Evolutionary conservation across 2,329 filamentous ascomycete species (phyloP).

Genomic region (Myriosclerotinia curreyana): DNA sequence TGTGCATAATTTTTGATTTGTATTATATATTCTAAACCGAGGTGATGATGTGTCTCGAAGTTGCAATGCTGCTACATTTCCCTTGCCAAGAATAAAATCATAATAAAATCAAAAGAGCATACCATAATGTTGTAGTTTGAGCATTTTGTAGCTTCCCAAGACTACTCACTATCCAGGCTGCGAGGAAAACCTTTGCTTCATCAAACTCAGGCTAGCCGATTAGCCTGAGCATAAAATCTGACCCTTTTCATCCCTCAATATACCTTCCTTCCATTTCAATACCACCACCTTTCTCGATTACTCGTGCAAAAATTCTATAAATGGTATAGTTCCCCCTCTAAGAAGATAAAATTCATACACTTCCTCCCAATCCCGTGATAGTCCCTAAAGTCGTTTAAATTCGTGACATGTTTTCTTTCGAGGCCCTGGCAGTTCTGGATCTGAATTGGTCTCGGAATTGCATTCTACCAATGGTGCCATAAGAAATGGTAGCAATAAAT

Average conservation of each 20-base stretch:
- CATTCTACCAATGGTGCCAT: constrained; percentile 65
- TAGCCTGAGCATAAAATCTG: background rate
- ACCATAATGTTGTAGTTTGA: background rate
- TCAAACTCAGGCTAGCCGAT: background rate
- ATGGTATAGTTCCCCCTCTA: constrained; percentile 9
- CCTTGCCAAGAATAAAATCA: background rate
- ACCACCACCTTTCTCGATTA: background rate
- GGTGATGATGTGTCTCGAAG: constrained; percentile 7
- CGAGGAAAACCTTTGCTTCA: background rate
- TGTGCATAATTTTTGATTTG: background rate
- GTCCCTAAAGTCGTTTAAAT: constrained; percentile 27
- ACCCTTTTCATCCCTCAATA: background rate
- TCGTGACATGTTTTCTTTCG: constrained; percentile 39
- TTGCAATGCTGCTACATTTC: background rate
- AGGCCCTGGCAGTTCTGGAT: constrained; percentile 47
- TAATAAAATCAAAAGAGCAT: background rate
- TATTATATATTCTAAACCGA: constrained; percentile 2
- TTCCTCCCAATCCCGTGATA: background rate
- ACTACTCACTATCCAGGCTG: background rate
- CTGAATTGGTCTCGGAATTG: constrained; percentile 63
- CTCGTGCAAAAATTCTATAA: constrained; percentile 13
- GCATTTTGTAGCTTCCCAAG: background rate
- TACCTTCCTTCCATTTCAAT: background rate
- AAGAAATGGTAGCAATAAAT: constrained; percentile 56
- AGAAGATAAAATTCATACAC: constrained; percentile 15